A percentile compares a stretch with the other conserved stretches of the same genome.
Conservation (phyloP, 371 early-diverging fungal genomes). For the Mucor velutinosus region DNA sequence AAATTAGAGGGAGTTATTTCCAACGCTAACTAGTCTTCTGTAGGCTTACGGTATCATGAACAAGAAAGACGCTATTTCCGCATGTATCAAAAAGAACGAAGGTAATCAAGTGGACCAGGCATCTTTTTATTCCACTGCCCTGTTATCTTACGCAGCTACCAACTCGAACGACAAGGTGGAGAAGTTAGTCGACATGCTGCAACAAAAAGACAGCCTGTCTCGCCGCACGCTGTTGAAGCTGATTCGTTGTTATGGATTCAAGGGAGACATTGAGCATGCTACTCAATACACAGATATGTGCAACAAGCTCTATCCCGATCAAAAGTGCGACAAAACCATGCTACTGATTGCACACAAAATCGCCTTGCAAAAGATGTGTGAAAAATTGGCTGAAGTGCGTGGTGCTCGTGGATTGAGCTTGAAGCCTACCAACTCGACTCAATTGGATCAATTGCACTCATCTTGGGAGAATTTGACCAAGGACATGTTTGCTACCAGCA, state of each 20-base stretch:
- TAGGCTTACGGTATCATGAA: slow-evolving; percentile 27
- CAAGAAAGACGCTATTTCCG: slow-evolving; percentile 7
- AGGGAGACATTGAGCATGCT: slow-evolving; percentile 22
- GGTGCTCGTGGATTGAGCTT: slow-evolving; percentile 20
- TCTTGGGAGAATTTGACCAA: slow-evolving; percentile 30
- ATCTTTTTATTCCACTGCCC: slow-evolving; percentile 7
- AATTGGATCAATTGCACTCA: slow-evolving; percentile 19
- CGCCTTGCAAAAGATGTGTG: slow-evolving; percentile 14
- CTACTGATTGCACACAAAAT: slow-evolving; percentile 29
- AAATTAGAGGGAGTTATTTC: neutral
- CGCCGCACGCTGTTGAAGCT: slow-evolving; percentile 15
- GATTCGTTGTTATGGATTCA: slow-evolving; percentile 31
- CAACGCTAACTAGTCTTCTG: no score
- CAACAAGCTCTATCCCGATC: slow-evolving; percentile 17
- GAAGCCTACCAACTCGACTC: slow-evolving; percentile 4
- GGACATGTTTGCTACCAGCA: slow-evolving; percentile 4
- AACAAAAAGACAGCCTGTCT: slow-evolving; percentile 5
- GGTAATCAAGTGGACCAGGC: neutral
- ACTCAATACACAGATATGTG: slow-evolving; percentile 16
- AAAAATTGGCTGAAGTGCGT: neutral
- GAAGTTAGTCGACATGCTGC: slow-evolving; percentile 14
- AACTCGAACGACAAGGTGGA: slow-evolving; percentile 18
- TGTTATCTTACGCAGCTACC: slow-evolving; percentile 26
- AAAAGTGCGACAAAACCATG: slow-evolving; percentile 16
- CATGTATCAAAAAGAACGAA: slow-evolving; percentile 1